Evolutionary conservation across 352 stramenopile species (phyloP).

Genomic region (Pythium dissimile): DNA sequence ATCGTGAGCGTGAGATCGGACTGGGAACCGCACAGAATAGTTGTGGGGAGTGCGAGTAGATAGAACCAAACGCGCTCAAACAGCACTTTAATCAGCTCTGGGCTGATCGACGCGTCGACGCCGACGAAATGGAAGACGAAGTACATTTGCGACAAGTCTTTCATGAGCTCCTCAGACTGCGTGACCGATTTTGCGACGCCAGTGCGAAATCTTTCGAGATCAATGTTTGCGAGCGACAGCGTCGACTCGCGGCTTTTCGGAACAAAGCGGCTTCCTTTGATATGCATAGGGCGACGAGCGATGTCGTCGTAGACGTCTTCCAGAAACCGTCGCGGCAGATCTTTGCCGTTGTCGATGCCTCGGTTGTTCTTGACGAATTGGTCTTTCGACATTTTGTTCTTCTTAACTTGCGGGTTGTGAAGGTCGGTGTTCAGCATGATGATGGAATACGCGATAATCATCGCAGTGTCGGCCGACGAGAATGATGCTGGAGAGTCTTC

Average conservation of each 20-base stretch:
- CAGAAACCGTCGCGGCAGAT: slow-evolving; percentile 91
- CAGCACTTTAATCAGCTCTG: slow-evolving; percentile 90
- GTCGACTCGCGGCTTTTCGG: slow-evolving; percentile 43
- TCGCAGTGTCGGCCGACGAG: slow-evolving; percentile 77
- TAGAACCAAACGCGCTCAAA: slow-evolving; percentile 96
- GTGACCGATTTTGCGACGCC: slow-evolving; percentile 66
- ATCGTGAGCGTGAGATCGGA: slow-evolving; percentile 75
- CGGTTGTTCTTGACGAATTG: slow-evolving; percentile 98
- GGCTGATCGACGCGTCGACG: slow-evolving; percentile 87
- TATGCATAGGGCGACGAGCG: slow-evolving; percentile 88
- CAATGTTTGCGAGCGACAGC: slow-evolving; percentile 41
- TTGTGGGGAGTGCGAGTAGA: slow-evolving; percentile 84
- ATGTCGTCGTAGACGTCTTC: slow-evolving; percentile 97
- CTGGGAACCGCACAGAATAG: slow-evolving; percentile 76
- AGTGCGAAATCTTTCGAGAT: slow-evolving; percentile 78
- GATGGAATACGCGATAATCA: slow-evolving; percentile 90
- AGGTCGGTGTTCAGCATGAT: slow-evolving; percentile 91
- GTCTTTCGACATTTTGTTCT: slow-evolving; percentile 96
- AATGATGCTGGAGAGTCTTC: slow-evolving; percentile 89
- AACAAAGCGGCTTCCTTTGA: slow-evolving; percentile 72
- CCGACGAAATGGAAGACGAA: slow-evolving; percentile 90
- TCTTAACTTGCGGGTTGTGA: slow-evolving; percentile 89
- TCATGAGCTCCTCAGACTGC: slow-evolving; percentile 85
- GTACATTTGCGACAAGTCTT: slow-evolving; percentile 73
- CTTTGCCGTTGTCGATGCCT: slow-evolving; percentile 89